Base-by-base conservation (phyloP, 139 green algal genomes). In the Chlamydomonas schloesseri region DNA sequence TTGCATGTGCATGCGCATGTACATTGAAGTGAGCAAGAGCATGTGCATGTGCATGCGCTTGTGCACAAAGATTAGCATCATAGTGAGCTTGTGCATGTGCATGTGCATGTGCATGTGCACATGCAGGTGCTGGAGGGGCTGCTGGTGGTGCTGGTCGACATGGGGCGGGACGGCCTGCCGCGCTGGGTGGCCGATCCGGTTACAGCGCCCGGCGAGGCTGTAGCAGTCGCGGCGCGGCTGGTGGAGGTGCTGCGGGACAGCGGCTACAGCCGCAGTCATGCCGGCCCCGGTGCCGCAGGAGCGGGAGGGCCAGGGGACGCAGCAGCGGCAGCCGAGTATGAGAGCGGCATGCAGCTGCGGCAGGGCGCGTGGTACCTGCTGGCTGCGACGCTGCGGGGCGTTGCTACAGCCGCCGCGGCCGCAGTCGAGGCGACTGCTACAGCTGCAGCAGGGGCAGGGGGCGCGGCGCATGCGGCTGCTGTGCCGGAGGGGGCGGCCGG, bases 311-410 rank as follows among this genome's bases (percentile, higher is more conserved):
- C 42, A 50, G 42, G n/a, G n/a, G 42, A 50, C 8, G 42, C 42
- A 8, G 42, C 42, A 50, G 42, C 42, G 8, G 42, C 42, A 50
- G 42, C 42, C 42, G 42, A 50, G 42, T 8, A 50, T 8, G 42
- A 5, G 42, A 36, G 13, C 57, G 33, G 24, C 57, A 26, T 71
- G 53, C 57, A 71, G 75, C 58, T 71, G 34, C 75, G 57, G 75
- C 75, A 82, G 57, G 58, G 75, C 17, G 75, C 75, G 0, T 82
- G 75, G 75, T 82, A 82, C 55, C 75, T 82, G 34, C 75, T 82
- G 33, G 75, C 75, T 0, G 75, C 75, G 24, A 37, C 75, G 36
- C 60, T 82, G 57, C 57, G 75, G 6, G 75, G 75, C 33, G 36
- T 34, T 0, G 24, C 62, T 20, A 29, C n/a, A 5, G n/a, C 73